Evolutionary conservation across 208 protist genomes (phyloP).

Genomic region (Trypanosoma cruzi): DNA sequence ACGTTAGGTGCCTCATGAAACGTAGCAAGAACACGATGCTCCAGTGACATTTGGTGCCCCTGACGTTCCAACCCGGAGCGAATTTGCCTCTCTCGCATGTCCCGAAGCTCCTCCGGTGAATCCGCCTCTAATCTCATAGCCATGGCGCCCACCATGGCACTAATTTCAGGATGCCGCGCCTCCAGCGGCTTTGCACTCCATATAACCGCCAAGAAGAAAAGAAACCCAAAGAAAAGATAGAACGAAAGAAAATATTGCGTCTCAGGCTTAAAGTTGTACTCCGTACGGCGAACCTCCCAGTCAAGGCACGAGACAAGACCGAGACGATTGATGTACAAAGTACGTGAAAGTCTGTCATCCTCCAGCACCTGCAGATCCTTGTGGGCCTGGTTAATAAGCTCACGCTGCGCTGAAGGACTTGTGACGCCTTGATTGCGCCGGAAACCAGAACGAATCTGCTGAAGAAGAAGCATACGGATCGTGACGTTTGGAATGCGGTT

Average conservation of each 20-base stretch:
- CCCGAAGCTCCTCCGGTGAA: constrained; percentile 59
- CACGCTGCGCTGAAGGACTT: constrained; percentile 77
- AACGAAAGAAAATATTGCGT: constrained; percentile 50
- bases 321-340: constrained; percentile 89
- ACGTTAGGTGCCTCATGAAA: constrained; percentile 76
- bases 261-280: constrained; percentile 84
- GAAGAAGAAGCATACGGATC: constrained; percentile 85
- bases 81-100: constrained; percentile 60
- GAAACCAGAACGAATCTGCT: constrained; percentile 83
- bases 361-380: constrained; percentile 85
- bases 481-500: constrained; percentile 87
- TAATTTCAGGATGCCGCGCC: constrained; percentile 65
- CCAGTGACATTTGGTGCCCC: constrained; percentile 54
- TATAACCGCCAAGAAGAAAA: constrained; percentile 34
- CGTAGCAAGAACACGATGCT: constrained; percentile 75
- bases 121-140: constrained; percentile 81
- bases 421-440: constrained; percentile 64
- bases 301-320: constrained; percentile 90
- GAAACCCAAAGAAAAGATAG: constrained; percentile 49
- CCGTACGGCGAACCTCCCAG: constrained; percentile 86
- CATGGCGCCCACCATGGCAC: constrained; percentile 82
- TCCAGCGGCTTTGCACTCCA: constrained; percentile 57
- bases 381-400: constrained; percentile 82
- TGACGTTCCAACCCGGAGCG: constrained; percentile 53
- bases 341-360: constrained; percentile 84